A percentile compares a stretch with the other conserved stretches of the same genome.
phyloP scores from a whole-genome alignment of 148 eudicot species.

The Simmondsia chinensis region DNA sequence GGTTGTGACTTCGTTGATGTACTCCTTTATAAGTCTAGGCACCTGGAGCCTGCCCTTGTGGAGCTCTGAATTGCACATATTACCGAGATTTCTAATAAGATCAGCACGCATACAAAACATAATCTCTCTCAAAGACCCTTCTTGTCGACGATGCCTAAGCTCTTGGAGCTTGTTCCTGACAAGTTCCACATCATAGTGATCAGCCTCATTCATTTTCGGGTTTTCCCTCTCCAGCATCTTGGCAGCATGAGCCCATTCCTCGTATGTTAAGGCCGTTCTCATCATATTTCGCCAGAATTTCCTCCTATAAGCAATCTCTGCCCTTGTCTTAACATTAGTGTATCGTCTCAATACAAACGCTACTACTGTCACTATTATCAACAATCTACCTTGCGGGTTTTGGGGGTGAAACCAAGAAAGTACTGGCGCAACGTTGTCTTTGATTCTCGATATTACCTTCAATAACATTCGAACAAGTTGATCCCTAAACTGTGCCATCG shows the following conservation, averaged over 20 bases:
- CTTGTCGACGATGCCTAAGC: slow-evolving; percentile 74
- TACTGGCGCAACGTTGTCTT: slow-evolving; percentile 36
- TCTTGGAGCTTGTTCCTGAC: slow-evolving; percentile 85
- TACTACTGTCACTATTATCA: slow-evolving; percentile 59
- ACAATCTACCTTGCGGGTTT: slow-evolving; percentile 77
- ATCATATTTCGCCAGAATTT: slow-evolving; percentile 97
- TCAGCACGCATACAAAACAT: slow-evolving; percentile 92
- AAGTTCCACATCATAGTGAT: slow-evolving; percentile 78
- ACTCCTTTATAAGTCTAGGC: slow-evolving; percentile 77
- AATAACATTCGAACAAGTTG: slow-evolving; percentile 26
- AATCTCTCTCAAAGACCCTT: slow-evolving; percentile 69
- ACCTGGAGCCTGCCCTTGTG: slow-evolving; percentile 91
- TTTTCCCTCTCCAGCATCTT: slow-evolving; percentile 80
- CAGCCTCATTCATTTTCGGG: slow-evolving; percentile 54
- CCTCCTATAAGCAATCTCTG: slow-evolving; percentile 79
- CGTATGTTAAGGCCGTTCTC: slow-evolving; percentile 66
- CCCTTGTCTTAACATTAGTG: slow-evolving; percentile 69
- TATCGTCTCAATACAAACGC: slow-evolving; percentile 70
- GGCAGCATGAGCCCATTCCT: slow-evolving; percentile 96
- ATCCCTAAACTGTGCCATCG: slow-evolving; percentile 55
- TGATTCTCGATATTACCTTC: slow-evolving; percentile 22
- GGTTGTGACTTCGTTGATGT: slow-evolving; percentile 79
- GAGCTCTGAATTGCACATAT: slow-evolving; percentile 95
- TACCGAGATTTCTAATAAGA: slow-evolving; percentile 79
- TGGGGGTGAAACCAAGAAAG: slow-evolving; percentile 90